Percentiles rank a stretch among this genome's conserved stretches.
phyloP scores from a whole-genome alignment of 1,139 yeast species.

The Lodderomyces pseudojiufengensis region DNA sequence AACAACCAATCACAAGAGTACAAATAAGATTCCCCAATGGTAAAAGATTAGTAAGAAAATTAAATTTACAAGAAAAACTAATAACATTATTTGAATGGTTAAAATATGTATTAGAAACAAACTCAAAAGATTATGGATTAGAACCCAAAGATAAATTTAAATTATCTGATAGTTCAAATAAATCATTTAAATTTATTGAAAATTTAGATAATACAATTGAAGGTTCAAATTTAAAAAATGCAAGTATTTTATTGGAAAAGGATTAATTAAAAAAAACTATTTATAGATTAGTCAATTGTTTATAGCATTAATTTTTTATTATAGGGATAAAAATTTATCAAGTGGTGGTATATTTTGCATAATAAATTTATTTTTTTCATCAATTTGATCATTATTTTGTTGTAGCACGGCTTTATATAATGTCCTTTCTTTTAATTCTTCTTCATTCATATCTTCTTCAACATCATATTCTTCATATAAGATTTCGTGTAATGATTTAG shows the following conservation, averaged over 20 bases:
- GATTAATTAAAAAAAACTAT: slow-evolving; percentile 16
- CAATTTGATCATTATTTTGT: slow-evolving; percentile 10
- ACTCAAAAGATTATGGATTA: slow-evolving; percentile 45
- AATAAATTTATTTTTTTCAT: slow-evolving; percentile 5
- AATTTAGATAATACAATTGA: slow-evolving; percentile 58
- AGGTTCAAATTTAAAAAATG: slow-evolving; percentile 76
- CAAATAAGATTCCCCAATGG: slow-evolving; percentile 90
- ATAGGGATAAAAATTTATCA: slow-evolving; percentile 20
- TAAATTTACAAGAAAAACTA: slow-evolving; percentile 56
- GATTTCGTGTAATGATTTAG: slow-evolving; percentile 3
- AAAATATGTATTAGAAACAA: slow-evolving; percentile 57
- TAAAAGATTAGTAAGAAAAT: slow-evolving; percentile 72
- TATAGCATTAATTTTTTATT: neutral
- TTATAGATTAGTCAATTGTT: slow-evolving; percentile 1
- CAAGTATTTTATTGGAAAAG: slow-evolving; percentile 70
- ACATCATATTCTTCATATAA: slow-evolving; percentile 11
- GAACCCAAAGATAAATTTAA: slow-evolving; percentile 32
- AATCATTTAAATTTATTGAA: slow-evolving; percentile 62
- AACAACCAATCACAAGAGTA: slow-evolving; percentile 64
- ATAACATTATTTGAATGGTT: slow-evolving; percentile 33
- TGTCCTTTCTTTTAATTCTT: slow-evolving; percentile 3
- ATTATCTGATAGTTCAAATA: slow-evolving; percentile 61
- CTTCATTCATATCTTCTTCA: slow-evolving; percentile 11
- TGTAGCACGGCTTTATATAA: slow-evolving; percentile 5
- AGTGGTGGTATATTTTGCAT: slow-evolving; percentile 25